Evolutionary conservation across 768 basidiomycete genomes (phyloP), one percentile per base, ranked within the genome.

Genomic region (Atractiella rhizophila): DNA sequence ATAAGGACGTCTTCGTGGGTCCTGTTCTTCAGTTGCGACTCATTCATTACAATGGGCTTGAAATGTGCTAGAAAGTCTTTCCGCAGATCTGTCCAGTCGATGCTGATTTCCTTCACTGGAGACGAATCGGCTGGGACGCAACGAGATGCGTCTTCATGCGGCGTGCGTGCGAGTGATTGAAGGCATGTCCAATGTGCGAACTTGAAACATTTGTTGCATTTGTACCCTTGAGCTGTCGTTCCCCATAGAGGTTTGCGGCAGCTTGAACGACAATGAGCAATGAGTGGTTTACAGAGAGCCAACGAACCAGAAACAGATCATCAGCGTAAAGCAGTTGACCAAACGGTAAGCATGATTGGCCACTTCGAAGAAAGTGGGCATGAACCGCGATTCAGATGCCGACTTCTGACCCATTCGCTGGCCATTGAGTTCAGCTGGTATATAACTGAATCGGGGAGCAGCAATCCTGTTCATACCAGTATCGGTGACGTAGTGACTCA

Each of bases 241-340:
- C 78, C 80, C 78, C 79, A 82, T 10, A 82, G 62, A 2, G 80
- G 80, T 31, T 64, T 57, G 16, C 58, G 63, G 54, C 80, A 85
- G 4, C 65, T n/a, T n/a, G n/a, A n/a, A n/a, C n/a, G n/a, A n/a
- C n/a, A n/a, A n/a, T n/a, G n/a, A n/a, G n/a, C n/a, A n/a, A n/a
- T n/a, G n/a, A n/a, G n/a, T n/a, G n/a, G n/a, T n/a, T n/a, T n/a
- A n/a, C n/a, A n/a, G n/a, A n/a, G n/a, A n/a, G n/a, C n/a, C n/a
- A n/a, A n/a, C n/a, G n/a, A n/a, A n/a, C n/a, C n/a, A 53, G 45
- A 67, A 64, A 53, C 80, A 85, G 8, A 74, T 63, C n/a, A 68
- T 68, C 7, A 81, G 57, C 20, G 70, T 74, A 59, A 82, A 81
- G 31, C 77, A 56, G 50, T 74, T 80, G 44, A 71, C 66, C 8